Evolutionary conservation across 805 yeast genomes (phyloP).

Genomic region (Jamesozyma hellenica): DNA sequence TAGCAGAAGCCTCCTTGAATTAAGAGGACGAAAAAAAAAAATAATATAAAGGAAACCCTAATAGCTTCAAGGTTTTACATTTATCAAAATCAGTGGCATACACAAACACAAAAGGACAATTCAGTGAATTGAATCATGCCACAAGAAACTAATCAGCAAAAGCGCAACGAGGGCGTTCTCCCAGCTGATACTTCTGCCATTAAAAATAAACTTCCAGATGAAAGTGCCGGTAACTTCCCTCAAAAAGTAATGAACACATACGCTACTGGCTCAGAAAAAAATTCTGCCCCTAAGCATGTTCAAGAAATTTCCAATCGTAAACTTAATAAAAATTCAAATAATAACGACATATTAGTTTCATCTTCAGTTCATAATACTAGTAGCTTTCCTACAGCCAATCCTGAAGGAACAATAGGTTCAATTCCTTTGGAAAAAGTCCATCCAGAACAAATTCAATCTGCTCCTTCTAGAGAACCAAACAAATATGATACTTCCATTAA

Average conservation of each 20-base stretch:
- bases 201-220: background rate
- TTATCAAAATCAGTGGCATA: too few relatives aligned
- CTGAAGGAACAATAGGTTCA: slow-evolving; percentile 21
- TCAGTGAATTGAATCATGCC: too few relatives aligned
- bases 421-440: slow-evolving; percentile 25
- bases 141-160: too few relatives aligned
- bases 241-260: background rate
- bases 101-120: too few relatives aligned
- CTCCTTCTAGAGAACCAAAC: slow-evolving; percentile 22
- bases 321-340: background rate
- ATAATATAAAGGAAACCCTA: too few relatives aligned
- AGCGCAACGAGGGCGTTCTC: background rate
- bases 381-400: slow-evolving; percentile 20
- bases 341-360: slow-evolving; percentile 14
- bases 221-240: background rate
- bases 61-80: too few relatives aligned
- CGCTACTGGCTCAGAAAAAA: background rate
- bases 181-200: background rate
- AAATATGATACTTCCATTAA: slow-evolving; percentile 25
- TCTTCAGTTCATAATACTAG: slow-evolving; percentile 13
- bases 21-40: too few relatives aligned
- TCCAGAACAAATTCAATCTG: slow-evolving; percentile 14
- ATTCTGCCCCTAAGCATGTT: background rate
- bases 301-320: background rate
- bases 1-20: too few relatives aligned